Percentiles rank a stretch among this genome's conserved stretches.
phyloP scores from a whole-genome alignment of 345 rosid species.

The Barbarea vulgaris region DNA sequence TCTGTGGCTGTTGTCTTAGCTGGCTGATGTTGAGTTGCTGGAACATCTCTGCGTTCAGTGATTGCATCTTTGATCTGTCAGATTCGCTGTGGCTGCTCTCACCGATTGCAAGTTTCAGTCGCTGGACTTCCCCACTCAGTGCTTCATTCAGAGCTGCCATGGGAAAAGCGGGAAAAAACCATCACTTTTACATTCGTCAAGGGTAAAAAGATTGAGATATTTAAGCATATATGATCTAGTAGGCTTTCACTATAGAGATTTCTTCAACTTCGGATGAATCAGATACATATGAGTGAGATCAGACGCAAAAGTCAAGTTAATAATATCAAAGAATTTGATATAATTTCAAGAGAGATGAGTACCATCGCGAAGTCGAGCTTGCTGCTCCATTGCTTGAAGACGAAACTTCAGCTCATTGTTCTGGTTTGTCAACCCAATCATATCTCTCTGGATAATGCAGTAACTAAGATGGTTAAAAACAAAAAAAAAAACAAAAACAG shows the following conservation, averaged over 20 bases:
- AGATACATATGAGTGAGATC: not conserved
- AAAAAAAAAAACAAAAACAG: not conserved
- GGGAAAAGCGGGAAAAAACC: not conserved
- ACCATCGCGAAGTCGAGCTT: conserved; percentile 95
- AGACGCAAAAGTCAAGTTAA: not conserved
- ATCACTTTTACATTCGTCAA: not conserved
- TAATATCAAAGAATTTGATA: not conserved
- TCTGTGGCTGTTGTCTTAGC: conserved; percentile 29
- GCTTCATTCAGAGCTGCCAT: conserved; percentile 62
- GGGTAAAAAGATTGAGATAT: not conserved
- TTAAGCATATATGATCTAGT: not conserved
- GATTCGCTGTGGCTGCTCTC: conserved; percentile 40
- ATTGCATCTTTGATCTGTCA: conserved; percentile 42
- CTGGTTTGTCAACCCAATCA: conserved; percentile 86
- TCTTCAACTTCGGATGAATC: not conserved
- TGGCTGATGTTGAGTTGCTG: conserved; percentile 44
- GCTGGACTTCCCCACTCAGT: conserved; percentile 50
- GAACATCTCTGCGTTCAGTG: conserved; percentile 41
- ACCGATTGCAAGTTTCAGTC: conserved; percentile 45
- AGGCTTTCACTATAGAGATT: not conserved
- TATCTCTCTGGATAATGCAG: conserved; percentile 68
- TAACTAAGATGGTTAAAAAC: conserved; percentile 5
- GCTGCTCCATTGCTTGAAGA: conserved; percentile 98
- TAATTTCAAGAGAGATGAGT: not conserved
- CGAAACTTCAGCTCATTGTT: conserved; percentile 94